Base-by-base conservation (phyloP, 768 basidiomycete genomes). In the Heimioporus sp. region DNA sequence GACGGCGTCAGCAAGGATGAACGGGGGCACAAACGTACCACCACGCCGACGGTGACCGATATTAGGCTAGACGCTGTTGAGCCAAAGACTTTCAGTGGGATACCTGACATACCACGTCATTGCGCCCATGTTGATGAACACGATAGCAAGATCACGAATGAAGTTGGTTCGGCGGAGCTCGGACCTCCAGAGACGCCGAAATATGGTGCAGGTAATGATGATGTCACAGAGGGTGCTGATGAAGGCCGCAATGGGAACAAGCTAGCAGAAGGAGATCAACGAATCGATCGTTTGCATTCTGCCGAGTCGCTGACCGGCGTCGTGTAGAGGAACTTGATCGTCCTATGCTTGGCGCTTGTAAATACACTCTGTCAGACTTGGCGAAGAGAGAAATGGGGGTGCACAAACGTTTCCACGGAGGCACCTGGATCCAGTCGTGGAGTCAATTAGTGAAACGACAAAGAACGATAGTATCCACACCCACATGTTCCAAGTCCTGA, bases 71-170 rank as follows among this genome's bases (percentile, higher is more conserved):
- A 28, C 24, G 24, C 24, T 7, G 24, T 28, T 28, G 24, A 28
- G 24, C 24, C 24, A 28, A 6, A 28, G 24, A 7, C 24, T 28
- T 28, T 28, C 1, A 4, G 24, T 28, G 5, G 24, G 3, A 28
- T 28, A 6, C 24, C 7, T 6, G 1, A 37, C 49, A 7, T 41
- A 52, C 58, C 58, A 59, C 15, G 58, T 59, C 32, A 58, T 7
- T 3, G 48, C 50, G 11, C 56, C 56, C 58, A 58, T 58, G 17
- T 58, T 51, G 34, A 59, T 20, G 10, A 58, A 59, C 3, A 59
- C 45, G 5, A 59, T n/a, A 0, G 52, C 56, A 2, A 59, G 21
- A 11, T 49, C 52, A 10, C 53, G 56, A 12, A 58, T 3, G 24
- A 49, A 7, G 9, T 38, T 43, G 24, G 44, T 41, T 11, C 45